Evolutionary conservation across 1,284 basidiomycete genomes (phyloP), one percentile per base, ranked within the genome.

Genomic region (Uromyces viciae-fabae): DNA sequence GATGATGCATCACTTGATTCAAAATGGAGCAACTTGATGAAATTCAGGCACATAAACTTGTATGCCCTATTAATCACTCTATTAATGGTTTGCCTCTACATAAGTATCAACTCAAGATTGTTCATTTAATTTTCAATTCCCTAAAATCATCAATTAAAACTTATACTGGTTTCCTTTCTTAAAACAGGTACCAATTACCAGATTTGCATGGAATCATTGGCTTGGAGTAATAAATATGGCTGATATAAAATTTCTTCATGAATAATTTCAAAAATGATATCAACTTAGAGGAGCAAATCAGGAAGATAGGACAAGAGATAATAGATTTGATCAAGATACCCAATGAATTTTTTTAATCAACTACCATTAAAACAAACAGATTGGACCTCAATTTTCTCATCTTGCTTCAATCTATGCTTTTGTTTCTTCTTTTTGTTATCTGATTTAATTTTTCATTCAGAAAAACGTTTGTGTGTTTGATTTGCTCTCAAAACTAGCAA

Each of bases 321-420:
- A 85, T 91, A 31, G 91, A 91, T 1, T 85, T 91, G 77, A 91
- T 33, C 28, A 42, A 28, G n/a, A n/a, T n/a, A 9, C 66, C 66
- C 0, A 14, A 31, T 46, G 42, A 93, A 85, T 93, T 93, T 84
- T 93, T 92, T 85, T 94, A 90, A 87, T 85, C 83, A 2, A 91
- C 91, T 0, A 91, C 91, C 1, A 91, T 92, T 91, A 88, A 89
- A 81, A 88, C 88, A 66, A 90, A 92, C 82, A 88, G 91, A 84
- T 87, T 93, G 83, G 94, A 94, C 84, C 92, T 88, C 83, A 91
- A 92, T 0, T 91, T 90, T 17, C 83, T 90, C 3, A 85, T 92
- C 40, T 85, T 93, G 2, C 88, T 90, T 19, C 83, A 91, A 22
- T 89, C 92, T 0, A 83, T 88, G 0, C 75, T 90, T 8, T 89